Base-by-base conservation (phyloP, 1,284 basidiomycete species). In the Ganoderma meredithae region DNA sequence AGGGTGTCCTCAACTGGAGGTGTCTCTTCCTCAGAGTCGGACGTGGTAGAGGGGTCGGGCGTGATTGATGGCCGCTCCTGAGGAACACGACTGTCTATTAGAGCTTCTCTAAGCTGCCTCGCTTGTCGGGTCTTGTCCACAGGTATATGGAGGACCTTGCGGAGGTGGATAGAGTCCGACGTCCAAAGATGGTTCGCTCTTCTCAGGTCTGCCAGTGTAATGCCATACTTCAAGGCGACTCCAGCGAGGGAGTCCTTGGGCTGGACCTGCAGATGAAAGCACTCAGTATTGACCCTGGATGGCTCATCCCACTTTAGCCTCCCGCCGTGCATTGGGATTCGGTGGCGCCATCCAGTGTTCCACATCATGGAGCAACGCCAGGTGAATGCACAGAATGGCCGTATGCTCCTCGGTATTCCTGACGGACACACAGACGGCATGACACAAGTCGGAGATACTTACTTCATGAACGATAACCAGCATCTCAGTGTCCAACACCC, bases 161-260 rank as follows among this genome's bases (percentile, higher is more conserved):
- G 91, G 43, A 96, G 85, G 79, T 97, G 94, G 60, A 98, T 92
- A 0, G 94, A 86, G 77, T 98, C 96, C 17, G 93, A 92, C 1
- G 94, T 80, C 96, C 96, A 98, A 5, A 98, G 83, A 71, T 96
- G 94, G 80, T 98, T 98, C 52, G 90, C 90, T 72, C 89, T 87
- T 59, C 95, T 90, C 15, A 98, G 84, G n/a, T 92, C 90, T 15
- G 93, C 85, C 60, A 97, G 83, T 10, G 90, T 87, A 65, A 96
- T 91, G 3, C 94, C 95, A 77, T 97, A 97, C 73, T 91, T 92
- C 58, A 98, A 83, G 0, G 96, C 90, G 25, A 98, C 91, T 17
- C 94, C 92, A 17, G 94, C 88, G 19, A 97, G 81, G 3, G 95
- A 93, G 76, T 98, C 96, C 25, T 84, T 85, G 5, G 88, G 82